phyloP scores from a whole-genome alignment of 305 asterid genomes.

The Fraxinus xanthoxyloides region DNA sequence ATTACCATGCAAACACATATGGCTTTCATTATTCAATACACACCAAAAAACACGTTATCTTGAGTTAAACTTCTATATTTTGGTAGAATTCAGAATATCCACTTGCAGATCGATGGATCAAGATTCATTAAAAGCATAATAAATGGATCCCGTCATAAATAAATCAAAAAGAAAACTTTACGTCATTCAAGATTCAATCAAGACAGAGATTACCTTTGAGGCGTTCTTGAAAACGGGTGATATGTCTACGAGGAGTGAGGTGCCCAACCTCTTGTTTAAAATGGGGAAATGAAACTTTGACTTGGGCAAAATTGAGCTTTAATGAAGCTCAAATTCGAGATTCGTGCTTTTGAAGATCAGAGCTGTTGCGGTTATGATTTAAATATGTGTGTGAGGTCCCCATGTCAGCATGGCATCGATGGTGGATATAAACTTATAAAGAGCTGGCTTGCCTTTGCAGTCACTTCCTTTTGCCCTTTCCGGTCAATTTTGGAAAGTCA shows the following conservation, averaged over 20 bases:
- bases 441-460: too few relatives aligned
- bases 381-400: conserved; percentile 5
- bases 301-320: neutral
- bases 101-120: conserved; percentile 14
- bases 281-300: neutral
- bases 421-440: too few relatives aligned
- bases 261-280: conserved; percentile 30
- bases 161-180: neutral
- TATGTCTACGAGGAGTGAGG: neutral
- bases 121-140: neutral
- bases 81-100: neutral
- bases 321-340: conserved; percentile 10
- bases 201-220: conserved; percentile 9
- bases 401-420: neutral
- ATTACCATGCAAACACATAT: neutral
- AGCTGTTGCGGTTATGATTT: conserved; percentile 20
- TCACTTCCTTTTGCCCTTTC: too few relatives aligned
- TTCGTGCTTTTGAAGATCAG: neutral
- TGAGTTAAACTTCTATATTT: neutral
- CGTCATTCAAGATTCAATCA: neutral
- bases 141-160: neutral
- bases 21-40: neutral
- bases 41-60: neutral
- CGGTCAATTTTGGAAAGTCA: too few relatives aligned
- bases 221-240: neutral